Percentiles rank a stretch among this genome's conserved stretches.
Conservation (phyloP, 202 grass and related monocot species). For the Panicum virgatum region DNA sequence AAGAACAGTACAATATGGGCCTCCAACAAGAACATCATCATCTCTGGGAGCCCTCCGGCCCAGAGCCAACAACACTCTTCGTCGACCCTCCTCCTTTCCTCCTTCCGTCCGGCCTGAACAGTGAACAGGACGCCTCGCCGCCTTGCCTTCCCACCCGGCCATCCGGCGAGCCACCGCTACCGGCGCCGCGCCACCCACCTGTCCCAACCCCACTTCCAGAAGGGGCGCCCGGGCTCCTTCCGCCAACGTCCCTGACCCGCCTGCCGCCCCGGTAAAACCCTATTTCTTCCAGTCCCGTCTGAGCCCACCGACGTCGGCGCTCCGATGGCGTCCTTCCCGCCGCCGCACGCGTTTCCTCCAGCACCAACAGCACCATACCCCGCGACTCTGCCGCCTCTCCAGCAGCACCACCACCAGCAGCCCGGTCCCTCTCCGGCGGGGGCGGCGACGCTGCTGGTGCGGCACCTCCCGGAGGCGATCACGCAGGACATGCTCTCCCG, state of each 20-base stretch:
- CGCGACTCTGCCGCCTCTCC: neutral
- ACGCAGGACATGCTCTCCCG: slow-evolving; percentile 71
- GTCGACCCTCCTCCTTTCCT: neutral
- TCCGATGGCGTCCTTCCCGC: slow-evolving; percentile 42
- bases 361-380: neutral
- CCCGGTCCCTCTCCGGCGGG: slow-evolving; percentile 7
- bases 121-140: neutral
- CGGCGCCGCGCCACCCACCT: neutral
- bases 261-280: slow-evolving; percentile 1
- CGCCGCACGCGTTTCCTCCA: neutral
- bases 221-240: neutral
- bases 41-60: neutral
- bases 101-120: neutral
- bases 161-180: neutral
- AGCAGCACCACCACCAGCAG: slow-evolving; percentile 27
- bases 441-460: slow-evolving; percentile 69
- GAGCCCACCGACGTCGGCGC: neutral
- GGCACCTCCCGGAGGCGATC: slow-evolving; percentile 84
- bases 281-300: neutral
- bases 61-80: neutral
- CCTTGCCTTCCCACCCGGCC: neutral
- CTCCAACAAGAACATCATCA: neutral
- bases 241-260: neutral
- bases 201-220: neutral
- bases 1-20: no score